Evolutionary conservation across 306 rosid species (phyloP).

Genomic region (Cicer arietinum): DNA sequence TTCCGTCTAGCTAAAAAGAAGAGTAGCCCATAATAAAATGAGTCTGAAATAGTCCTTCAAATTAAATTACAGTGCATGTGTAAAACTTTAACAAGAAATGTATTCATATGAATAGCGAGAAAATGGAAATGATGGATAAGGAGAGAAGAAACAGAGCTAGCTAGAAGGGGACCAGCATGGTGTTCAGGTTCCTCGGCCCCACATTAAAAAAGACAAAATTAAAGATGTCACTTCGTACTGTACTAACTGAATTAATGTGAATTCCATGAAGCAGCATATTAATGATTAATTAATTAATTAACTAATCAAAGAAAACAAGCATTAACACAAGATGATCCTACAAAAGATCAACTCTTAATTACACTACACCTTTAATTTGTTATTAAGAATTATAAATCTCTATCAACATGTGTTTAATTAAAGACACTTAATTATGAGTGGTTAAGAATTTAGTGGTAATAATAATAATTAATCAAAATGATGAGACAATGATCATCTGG

Average conservation of each 20-base stretch:
- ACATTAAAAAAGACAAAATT: not conserved
- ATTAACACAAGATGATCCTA: not conserved
- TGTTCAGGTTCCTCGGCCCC: slow-evolving; percentile 27
- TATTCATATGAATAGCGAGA: not conserved
- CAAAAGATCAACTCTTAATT: not conserved
- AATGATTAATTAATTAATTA: not conserved
- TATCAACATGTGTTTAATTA: slow-evolving; percentile 4
- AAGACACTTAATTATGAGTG: not conserved
- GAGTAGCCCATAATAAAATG: not conserved
- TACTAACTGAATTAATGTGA: slow-evolving; percentile 11
- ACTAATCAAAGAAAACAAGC: not conserved
- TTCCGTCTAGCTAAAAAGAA: too few relatives aligned
- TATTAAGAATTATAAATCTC: not conserved
- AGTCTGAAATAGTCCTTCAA: not conserved
- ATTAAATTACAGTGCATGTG: not conserved
- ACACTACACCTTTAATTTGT: too few relatives aligned
- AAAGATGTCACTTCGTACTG: slow-evolving; percentile 5
- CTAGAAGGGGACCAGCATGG: slow-evolving; percentile 35
- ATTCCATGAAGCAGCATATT: not conserved
- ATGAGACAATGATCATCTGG: slow-evolving; percentile 37
- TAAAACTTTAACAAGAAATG: not conserved
- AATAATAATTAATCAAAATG: slow-evolving; percentile 11
- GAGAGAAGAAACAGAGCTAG: not conserved
- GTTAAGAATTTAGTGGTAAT: slow-evolving; percentile 1
- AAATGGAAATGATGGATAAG: not conserved